Conservation (phyloP, 2,329 filamentous ascomycete genomes). For the Rosellinia necatrix region DNA sequence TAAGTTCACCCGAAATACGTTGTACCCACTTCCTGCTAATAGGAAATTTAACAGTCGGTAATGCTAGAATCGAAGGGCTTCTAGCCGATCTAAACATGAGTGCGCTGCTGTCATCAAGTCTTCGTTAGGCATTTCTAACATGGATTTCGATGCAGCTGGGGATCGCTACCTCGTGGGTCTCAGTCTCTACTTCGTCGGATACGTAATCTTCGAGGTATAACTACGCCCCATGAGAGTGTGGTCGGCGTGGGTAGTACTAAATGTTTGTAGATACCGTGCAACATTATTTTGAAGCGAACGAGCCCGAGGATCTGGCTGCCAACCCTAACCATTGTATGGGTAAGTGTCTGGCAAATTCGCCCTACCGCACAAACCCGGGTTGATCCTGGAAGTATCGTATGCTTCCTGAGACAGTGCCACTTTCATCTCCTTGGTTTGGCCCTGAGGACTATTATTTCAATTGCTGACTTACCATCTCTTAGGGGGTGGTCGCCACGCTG, state of each 20-base stretch:
- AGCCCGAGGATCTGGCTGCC: conserved; percentile 62
- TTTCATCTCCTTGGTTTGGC: too few species aligned
- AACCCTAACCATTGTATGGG: conserved; percentile 59
- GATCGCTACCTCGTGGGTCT: conserved; percentile 68
- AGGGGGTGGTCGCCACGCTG: conserved; percentile 57
- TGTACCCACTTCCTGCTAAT: background rate
- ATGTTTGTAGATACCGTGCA: conserved; percentile 57
- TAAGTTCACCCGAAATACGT: conserved; percentile 40
- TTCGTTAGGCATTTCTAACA: background rate
- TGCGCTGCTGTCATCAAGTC: conserved; percentile 37
- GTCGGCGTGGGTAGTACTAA: conserved; percentile 17
- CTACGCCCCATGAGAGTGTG: background rate
- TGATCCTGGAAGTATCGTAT: background rate
- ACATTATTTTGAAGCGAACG: conserved; percentile 65
- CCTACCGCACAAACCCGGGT: background rate
- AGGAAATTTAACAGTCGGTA: conserved; percentile 52
- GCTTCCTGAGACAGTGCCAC: too few species aligned
- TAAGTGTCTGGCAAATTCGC: conserved; percentile 5
- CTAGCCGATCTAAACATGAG: conserved; percentile 58
- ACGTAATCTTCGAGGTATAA: conserved; percentile 60
- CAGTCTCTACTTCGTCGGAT: conserved; percentile 68
- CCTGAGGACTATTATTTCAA: background rate
- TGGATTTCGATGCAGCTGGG: conserved; percentile 46
- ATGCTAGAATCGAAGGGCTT: conserved; percentile 62
- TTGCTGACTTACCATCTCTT: background rate